A percentile compares a stretch with the other conserved stretches of the same genome.
Evolutionary conservation across 1,139 yeast species (phyloP).

Genomic region (Pneumocystis carinii): DNA sequence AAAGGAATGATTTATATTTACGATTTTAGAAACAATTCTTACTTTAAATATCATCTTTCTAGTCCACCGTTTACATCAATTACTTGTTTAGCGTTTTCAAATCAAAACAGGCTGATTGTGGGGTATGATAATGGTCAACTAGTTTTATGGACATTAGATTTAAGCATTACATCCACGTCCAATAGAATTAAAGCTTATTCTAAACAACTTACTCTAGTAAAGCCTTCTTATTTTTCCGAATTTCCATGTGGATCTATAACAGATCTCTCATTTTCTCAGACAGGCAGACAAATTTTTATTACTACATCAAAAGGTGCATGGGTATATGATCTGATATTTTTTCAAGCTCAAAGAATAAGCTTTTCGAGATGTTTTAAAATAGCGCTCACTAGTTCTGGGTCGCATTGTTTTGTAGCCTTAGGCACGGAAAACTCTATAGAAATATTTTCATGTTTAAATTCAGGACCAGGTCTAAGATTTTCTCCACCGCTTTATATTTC

Average conservation of each 20-base stretch:
- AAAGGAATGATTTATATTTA: neutral
- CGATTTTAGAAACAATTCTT: neutral
- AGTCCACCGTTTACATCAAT: neutral
- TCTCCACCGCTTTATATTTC: neutral
- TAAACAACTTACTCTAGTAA: neutral
- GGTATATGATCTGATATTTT: neutral
- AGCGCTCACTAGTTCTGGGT: neutral
- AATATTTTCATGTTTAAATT: conserved; percentile 1
- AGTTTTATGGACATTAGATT: neutral
- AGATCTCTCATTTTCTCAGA: neutral
- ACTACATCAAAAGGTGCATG: neutral
- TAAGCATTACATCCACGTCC: neutral
- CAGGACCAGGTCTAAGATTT: neutral
- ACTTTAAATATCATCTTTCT: neutral
- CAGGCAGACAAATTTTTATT: neutral
- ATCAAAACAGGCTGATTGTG: neutral
- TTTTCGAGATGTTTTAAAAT: neutral
- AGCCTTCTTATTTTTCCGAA: neutral
- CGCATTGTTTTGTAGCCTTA: neutral
- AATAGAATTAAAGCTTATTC: neutral
- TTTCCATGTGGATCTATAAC: neutral
- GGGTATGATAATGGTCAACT: neutral
- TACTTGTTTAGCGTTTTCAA: neutral
- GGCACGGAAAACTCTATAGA: neutral
- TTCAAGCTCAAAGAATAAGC: neutral